Evolutionary conservation across 1,284 basidiomycete species (phyloP), one percentile per base, ranked within the genome.

Genomic region (Cutaneotrichosporon mucoides): DNA sequence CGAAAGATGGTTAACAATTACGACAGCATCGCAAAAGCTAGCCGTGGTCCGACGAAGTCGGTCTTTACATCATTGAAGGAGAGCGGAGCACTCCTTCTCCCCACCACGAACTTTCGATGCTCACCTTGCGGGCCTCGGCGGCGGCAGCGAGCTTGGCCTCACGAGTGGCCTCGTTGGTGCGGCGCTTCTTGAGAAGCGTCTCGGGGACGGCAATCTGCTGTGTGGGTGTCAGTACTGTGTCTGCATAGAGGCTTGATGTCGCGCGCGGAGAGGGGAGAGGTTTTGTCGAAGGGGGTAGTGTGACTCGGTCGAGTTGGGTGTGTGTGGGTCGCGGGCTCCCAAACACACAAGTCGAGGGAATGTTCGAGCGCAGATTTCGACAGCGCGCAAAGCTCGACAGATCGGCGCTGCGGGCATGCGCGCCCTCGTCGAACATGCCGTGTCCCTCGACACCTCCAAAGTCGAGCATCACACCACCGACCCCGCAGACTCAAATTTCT

Each of bases 181-280:
- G 95, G 82, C 96, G 87, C 86, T 98, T 99, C 86, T 96, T 96
- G 83, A 97, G 90, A 83, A 96, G 87, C 76, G 93, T 96, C 87
- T 96, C 93, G 79, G 93, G 93, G 81, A 95, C 92, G 85, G 93
- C 89, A 78, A 94, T 59, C 57, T 59, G 57, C 57, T 58, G 51
- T 49, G 11, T 24, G 57, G 53, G n/a, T 41, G 57, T 59, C 42
- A 59, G 57, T 35, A n/a, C 34, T 34, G 13, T 1, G n/a, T 35
- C 33, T 35, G 33, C 10, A 24, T 34, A 2, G 4, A 11, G 24
- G 24, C 24, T 10, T 34, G 45, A 34, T 5, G 46, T 16, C 9
- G n/a, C 35, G 36, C 15, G 12, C 12, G 8, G 16, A 11, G 36
- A 47, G 45, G 33, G 24, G 33, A 3, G 33, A 38, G 38, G 37